Evolutionary conservation across 331 rosid genomes (phyloP), one percentile per base, ranked within the genome.

Genomic region (Spiraea crenata): DNA sequence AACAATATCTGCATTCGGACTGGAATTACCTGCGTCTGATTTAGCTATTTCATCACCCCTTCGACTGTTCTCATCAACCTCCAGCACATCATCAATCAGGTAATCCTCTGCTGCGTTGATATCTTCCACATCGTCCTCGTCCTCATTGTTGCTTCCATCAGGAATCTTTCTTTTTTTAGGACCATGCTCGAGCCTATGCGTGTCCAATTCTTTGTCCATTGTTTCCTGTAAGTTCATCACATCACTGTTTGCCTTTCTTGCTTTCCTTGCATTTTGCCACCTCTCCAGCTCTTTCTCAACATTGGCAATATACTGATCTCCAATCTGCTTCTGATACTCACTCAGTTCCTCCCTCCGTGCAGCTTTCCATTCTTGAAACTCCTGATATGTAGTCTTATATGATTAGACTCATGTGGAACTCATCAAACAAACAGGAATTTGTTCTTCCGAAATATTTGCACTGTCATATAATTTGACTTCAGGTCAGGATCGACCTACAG

Each of bases 101-200:
- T 95, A 95, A 61, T 95, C 99, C 84, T 95, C 99, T 58, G 86
- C 96, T 0, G 75, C 89, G 47, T 87, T 95, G 75, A 91, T 89
- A 70, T 95, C 99, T 85, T 95, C 99, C 72, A 85, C 96, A 20
- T 91, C 97, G 12, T 91, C 89, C 64, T 88, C 98, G 5, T 89
- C 88, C 76, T 91, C 99, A 7, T 86, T 83, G 84, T 86, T 85
- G 86, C 76, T 83, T 59, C 91, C 95, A 3, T 76, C 93, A 0
- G 96, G 95, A 76, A 95, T 89, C 80, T 79, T 91, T 69, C 96
- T 87, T 79, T 85, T 95, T 88, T 95, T 95, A 45, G 99, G 99
- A 75, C 99, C 99, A 68, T 95, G 97, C 89, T 95, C 99, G 19
- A 95, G 96, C 86, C 99, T 89, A 69, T 95, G 99, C 25, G 90